Conservation (phyloP, 2,329 filamentous ascomycete species). For the Talaromyces piceae region DNA sequence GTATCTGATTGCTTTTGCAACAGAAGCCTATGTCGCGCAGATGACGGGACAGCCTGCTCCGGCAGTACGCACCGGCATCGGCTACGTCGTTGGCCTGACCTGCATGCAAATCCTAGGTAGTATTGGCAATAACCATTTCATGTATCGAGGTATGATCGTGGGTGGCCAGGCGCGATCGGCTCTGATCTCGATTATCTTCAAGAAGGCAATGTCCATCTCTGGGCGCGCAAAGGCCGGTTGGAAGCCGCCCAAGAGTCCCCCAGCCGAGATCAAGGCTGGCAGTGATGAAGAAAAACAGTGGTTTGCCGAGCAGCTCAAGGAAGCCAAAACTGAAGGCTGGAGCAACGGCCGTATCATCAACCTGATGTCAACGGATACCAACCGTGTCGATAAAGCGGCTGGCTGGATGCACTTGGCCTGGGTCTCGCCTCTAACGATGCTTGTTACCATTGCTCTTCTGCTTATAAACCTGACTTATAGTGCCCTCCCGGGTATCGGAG, state of each 20-base stretch:
- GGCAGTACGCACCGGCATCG: constrained; percentile 63
- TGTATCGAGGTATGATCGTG: constrained; percentile 82
- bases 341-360: constrained; percentile 82
- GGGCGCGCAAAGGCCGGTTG: constrained; percentile 80
- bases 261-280: constrained; percentile 39
- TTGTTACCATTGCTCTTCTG: constrained; percentile 70
- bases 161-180: constrained; percentile 72
- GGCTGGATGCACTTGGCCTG: constrained; percentile 83
- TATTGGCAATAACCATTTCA: constrained; percentile 77
- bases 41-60: constrained; percentile 48
- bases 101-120: constrained; percentile 75
- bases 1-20: constrained; percentile 78
- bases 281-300: constrained; percentile 38
- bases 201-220: constrained; percentile 81
- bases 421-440: constrained; percentile 68
- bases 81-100: constrained; percentile 72
- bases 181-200: constrained; percentile 76
- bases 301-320: constrained; percentile 26
- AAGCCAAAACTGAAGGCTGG: constrained; percentile 57
- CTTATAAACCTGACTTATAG: constrained; percentile 80
- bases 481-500: constrained; percentile 72
- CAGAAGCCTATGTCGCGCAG: constrained; percentile 62
- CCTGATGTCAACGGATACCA: constrained; percentile 87
- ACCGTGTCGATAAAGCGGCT: constrained; percentile 77
- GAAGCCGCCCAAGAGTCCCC: constrained; percentile 35